Conservation (phyloP, 352 stramenopile species). For the Plasmopara halstedii region DNA sequence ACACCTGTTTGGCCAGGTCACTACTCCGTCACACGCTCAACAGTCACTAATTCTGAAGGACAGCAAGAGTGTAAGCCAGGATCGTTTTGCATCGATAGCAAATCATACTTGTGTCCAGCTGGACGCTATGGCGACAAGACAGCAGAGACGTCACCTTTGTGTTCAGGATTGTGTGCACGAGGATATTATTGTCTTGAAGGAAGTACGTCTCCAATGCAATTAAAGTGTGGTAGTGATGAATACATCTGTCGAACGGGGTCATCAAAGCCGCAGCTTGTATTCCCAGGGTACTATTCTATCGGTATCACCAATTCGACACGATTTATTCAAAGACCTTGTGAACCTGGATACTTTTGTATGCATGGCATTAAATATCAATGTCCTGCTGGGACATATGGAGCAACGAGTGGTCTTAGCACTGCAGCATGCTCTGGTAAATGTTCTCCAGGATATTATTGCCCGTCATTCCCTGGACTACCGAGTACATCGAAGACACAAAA, state of each 20-base stretch:
- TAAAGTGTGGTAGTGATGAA: conserved; percentile 32
- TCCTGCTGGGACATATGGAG: conserved; percentile 63
- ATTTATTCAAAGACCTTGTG: conserved; percentile 53
- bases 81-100: conserved; percentile 54
- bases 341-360: conserved; percentile 68
- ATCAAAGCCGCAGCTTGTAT: conserved; percentile 18
- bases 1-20: conserved; percentile 46
- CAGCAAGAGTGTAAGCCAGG: conserved; percentile 58
- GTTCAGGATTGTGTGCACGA: conserved; percentile 44
- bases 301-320: conserved; percentile 46
- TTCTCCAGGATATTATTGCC: conserved; percentile 59
- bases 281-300: conserved; percentile 63
- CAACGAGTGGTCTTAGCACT: conserved; percentile 25
- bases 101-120: conserved; percentile 45
- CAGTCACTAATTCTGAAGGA: conserved; percentile 28
- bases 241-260: conserved; percentile 54
- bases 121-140: conserved; percentile 42
- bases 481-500: conserved; percentile 35
- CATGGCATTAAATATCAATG: conserved; percentile 64
- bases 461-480: conserved; percentile 37
- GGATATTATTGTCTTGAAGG: conserved; percentile 61
- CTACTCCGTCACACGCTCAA: conserved; percentile 44
- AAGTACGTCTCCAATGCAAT: conserved; percentile 32
- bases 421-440: conserved; percentile 54
- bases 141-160: conserved; percentile 47